Evolutionary conservation across 1,284 basidiomycete species (phyloP).

Genomic region (Cryptococcus jaspeensis): DNA sequence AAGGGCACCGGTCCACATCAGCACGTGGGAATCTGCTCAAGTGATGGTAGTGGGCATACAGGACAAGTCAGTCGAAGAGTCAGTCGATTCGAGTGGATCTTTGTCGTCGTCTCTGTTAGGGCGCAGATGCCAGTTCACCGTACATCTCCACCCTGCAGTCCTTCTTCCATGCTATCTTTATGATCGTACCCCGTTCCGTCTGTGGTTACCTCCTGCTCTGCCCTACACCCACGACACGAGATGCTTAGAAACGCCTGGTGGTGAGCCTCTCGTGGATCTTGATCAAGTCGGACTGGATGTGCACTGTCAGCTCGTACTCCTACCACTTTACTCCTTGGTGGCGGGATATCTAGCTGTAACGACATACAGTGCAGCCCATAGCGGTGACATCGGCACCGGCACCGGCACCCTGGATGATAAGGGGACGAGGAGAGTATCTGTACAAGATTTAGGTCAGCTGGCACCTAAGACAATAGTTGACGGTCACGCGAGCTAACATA

Average conservation of each 20-base stretch:
- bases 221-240: neutral
- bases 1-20: no score
- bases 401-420: conserved; percentile 92
- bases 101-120: no score
- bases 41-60: no score
- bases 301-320: neutral
- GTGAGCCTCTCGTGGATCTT: conserved; percentile 48
- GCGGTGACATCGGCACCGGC: conserved; percentile 97
- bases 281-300: conserved; percentile 45
- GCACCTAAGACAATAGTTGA: neutral
- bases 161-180: neutral
- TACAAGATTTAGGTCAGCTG: neutral
- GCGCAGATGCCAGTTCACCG: conserved; percentile 1
- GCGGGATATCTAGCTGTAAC: neutral
- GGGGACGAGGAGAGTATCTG: conserved; percentile 69
- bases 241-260: conserved; percentile 7
- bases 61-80: no score
- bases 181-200: neutral
- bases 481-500: conserved; percentile 28
- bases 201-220: neutral
- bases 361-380: conserved; percentile 74
- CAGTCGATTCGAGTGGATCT: no score
- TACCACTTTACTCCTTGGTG: neutral
- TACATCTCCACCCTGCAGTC: neutral
- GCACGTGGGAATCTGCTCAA: no score